phyloP scores from a whole-genome alignment of 2,329 filamentous ascomycete genomes.

The Xylariaceae sp. region DNA sequence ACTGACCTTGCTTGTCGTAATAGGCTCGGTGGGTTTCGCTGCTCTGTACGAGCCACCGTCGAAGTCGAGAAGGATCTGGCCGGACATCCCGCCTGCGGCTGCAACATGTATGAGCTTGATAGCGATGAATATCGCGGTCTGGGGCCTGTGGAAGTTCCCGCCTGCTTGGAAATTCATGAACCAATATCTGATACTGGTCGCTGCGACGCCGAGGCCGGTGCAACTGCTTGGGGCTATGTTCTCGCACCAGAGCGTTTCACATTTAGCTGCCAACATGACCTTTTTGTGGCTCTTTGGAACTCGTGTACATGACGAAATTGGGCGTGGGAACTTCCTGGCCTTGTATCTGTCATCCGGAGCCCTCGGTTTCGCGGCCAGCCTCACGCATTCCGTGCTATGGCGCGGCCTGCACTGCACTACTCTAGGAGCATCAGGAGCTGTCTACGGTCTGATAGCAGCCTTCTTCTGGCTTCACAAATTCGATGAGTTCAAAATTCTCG shows the following conservation, averaged over 20 bases:
- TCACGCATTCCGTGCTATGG: conserved; percentile 45
- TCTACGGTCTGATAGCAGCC: conserved; percentile 55
- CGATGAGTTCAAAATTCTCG: conserved; percentile 53
- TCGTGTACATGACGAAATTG: conserved; percentile 63
- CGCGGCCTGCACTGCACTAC: conserved; percentile 45
- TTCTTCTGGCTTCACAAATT: conserved; percentile 56
- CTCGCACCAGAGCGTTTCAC: conserved; percentile 59
- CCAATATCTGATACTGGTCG: conserved; percentile 59
- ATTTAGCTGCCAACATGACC: conserved; percentile 60
- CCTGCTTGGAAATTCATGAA: conserved; percentile 62
- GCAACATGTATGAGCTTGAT: conserved; percentile 61
- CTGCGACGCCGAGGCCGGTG: conserved; percentile 58
- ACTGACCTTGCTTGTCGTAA: conserved; percentile 42
- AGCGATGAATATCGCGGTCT: conserved; percentile 52
- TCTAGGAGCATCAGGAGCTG: conserved; percentile 61
- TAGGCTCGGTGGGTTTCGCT: conserved; percentile 40
- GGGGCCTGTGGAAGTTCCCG: conserved; percentile 56
- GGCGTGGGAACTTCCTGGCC: conserved; percentile 62
- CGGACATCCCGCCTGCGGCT: conserved; percentile 54
- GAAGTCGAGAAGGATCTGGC: conserved; percentile 47
- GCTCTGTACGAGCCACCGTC: conserved; percentile 47
- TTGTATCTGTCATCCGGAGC: conserved; percentile 57
- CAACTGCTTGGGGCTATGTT: conserved; percentile 60
- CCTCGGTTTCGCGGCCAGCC: conserved; percentile 52
- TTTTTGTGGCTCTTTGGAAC: conserved; percentile 62